Base-by-base conservation (phyloP, 345 rosid genomes). In the Pseudoturritis turrita region DNA sequence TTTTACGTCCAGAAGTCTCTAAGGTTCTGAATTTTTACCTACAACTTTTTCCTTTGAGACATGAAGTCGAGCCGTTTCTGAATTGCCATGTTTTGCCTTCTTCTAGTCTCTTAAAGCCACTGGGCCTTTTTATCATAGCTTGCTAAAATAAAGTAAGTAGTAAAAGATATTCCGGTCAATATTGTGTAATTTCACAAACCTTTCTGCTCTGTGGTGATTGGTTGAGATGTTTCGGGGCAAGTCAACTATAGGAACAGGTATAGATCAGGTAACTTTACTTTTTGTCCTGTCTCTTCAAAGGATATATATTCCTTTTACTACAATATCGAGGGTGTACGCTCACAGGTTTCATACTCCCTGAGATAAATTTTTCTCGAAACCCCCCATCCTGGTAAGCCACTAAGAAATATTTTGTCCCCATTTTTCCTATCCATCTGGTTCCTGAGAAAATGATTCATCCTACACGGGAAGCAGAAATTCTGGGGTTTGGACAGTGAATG, bases 381-480 rank as follows among this genome's bases (percentile, higher is more conserved):
- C 52, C 61, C 79, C 52, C 61, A 64, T 58, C 75, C 76, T 77
- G 91, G 89, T 86, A 85, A 87, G 87, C 82, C 41, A 49, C 29
- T 57, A 49, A 74, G 55, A 66, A 12, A 40, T 66, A 14, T 21
- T 70, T 29, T 54, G 74, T 35, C 62, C 83, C 78, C 50, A 47
- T 74, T 52, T 50, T 57, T 64, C 70, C 75, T 6, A 71, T 75
- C 81, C 82, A 56, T 44, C 41, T 69, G 43, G 79, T 53, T 77
- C 81, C 86, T 79, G 74, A 63, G 80, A 76, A 81, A 76, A 71
- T 78, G 70, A 82, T 81, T 77, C 84, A 78, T 84, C 77, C 83
- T 79, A 82, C 84, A 74, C 31, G 56, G 80, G 61, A 82, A 80
- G 83, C 83, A 81, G 79, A 76, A 80, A 74, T 33, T 76, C 64